Evolutionary conservation across 352 stramenopile genomes (phyloP).

Genomic region (Globisporangium canariense): DNA sequence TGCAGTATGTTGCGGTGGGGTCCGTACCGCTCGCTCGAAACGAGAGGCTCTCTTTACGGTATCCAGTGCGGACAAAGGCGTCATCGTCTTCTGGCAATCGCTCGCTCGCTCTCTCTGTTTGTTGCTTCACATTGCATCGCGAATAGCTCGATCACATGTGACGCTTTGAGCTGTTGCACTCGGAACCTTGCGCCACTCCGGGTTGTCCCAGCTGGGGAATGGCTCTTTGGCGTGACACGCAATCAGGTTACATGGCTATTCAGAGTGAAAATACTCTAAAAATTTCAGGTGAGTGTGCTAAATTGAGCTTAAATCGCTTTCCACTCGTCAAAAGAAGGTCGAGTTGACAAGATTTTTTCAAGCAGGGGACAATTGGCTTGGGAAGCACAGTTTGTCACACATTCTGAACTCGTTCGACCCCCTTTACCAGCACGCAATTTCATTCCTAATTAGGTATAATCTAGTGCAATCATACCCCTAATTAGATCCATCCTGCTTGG

Average conservation of each 20-base stretch:
- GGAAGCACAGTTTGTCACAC: neutral
- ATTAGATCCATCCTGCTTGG: slow-evolving; percentile 1
- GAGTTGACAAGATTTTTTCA: neutral
- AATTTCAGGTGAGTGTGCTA: neutral
- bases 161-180: slow-evolving; percentile 1
- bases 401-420: neutral
- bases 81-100: neutral
- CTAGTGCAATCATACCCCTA: too few relatives aligned
- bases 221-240: slow-evolving; percentile 9
- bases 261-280: neutral
- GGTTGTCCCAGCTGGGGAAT: slow-evolving; percentile 17
- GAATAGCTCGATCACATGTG: neutral
- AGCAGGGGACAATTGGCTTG: neutral
- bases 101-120: neutral
- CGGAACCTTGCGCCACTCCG: slow-evolving; percentile 10
- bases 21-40: neutral
- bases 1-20: neutral
- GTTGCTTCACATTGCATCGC: neutral
- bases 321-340: neutral
- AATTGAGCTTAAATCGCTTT: neutral
- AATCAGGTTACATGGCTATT: neutral
- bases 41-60: neutral
- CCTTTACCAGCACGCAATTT: neutral
- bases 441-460: neutral
- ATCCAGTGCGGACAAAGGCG: neutral